A percentile compares a stretch with the other conserved stretches of the same genome.
These are phyloP conservation scores for Neopestalotiopsis sp. DNA, from an alignment of 2,329 filamentous ascomycete species.

Conservation along the genomic window DNA sequence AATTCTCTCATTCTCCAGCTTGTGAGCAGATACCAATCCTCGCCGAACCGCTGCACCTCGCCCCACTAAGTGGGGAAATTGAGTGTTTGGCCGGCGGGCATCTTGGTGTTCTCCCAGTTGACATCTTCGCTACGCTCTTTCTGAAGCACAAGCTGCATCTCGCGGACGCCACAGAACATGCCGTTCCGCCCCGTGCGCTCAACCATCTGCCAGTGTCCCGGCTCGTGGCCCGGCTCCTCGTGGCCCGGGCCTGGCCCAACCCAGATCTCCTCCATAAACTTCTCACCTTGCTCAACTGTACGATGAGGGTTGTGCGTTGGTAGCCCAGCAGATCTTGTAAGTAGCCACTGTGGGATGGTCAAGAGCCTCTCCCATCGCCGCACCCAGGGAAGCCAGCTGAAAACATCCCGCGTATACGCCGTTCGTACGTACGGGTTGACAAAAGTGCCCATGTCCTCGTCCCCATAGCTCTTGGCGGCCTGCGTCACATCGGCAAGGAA, in stretches of 20 bases:
- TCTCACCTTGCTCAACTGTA: slow-evolving; percentile 60
- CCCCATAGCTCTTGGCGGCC: slow-evolving; percentile 41
- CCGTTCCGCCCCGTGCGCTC: slow-evolving; percentile 53
- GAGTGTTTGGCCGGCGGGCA: slow-evolving; percentile 39
- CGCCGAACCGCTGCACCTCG: slow-evolving; percentile 13
- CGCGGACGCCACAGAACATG: slow-evolving; percentile 60
- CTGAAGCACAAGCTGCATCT: slow-evolving; percentile 46
- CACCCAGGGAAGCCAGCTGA: slow-evolving; percentile 63
- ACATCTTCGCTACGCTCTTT: slow-evolving; percentile 34
- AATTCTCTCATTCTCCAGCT: slow-evolving; percentile 8
- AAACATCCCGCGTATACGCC: slow-evolving; percentile 64
- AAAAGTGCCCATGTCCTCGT: slow-evolving; percentile 63
- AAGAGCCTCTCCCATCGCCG: slow-evolving; percentile 72
- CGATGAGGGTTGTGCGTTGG: slow-evolving; percentile 67
- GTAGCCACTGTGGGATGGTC: slow-evolving; percentile 59
- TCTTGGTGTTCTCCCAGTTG: slow-evolving; percentile 41
- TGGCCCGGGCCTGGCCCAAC: slow-evolving; percentile 33
- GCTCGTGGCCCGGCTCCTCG: neutral
- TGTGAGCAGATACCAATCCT: slow-evolving; percentile 8
- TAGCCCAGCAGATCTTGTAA: slow-evolving; percentile 60
- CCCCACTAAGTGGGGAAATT: slow-evolving; percentile 33
- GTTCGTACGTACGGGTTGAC: slow-evolving; percentile 79
- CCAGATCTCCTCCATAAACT: slow-evolving; percentile 58
- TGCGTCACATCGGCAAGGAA: slow-evolving; percentile 53
- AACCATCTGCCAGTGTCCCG: slow-evolving; percentile 45